Conservation (phyloP, 345 rosid species). For the Anastatica hierochuntica region DNA sequence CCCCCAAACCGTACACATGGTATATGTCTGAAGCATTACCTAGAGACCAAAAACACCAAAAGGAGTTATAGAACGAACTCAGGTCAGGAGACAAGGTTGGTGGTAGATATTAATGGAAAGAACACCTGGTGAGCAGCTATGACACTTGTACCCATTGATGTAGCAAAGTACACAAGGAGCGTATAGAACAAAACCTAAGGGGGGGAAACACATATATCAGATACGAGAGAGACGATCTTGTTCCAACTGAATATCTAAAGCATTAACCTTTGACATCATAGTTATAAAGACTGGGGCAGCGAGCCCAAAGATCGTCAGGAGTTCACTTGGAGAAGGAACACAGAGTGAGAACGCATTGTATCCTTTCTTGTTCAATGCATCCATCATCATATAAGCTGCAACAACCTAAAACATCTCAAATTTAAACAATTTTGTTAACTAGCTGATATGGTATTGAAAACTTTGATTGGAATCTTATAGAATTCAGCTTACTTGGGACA, state of each 20-base stretch:
- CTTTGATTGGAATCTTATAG: background rate
- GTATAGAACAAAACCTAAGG: conserved; percentile 69
- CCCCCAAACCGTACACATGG: conserved; percentile 66
- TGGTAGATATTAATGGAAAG: background rate
- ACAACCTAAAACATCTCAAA: conserved; percentile 38
- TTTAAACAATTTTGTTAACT: conserved; percentile 9
- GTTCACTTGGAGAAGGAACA: conserved; percentile 51
- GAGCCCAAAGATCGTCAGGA: conserved; percentile 44
- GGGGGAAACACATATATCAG: conserved; percentile 11
- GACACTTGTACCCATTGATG: conserved; percentile 67
- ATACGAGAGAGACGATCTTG: background rate
- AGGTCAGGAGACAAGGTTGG: background rate
- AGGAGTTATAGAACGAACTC: background rate
- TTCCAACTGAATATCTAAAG: conserved; percentile 5
- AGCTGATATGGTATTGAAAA: background rate
- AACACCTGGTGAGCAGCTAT: conserved; percentile 95
- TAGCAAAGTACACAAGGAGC: conserved; percentile 69
- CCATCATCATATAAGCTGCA: conserved; percentile 79
- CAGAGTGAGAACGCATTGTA: conserved; percentile 50
- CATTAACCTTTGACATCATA: conserved; percentile 63
- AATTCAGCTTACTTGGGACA: conserved; percentile 57
- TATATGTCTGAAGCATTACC: conserved; percentile 65
- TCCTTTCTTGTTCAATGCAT: conserved; percentile 60
- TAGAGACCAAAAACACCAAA: conserved; percentile 18
- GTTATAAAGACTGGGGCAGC: conserved; percentile 79